Conservation (phyloP, 2,329 filamentous ascomycete species). For the Verticillium nonalfalfae region DNA sequence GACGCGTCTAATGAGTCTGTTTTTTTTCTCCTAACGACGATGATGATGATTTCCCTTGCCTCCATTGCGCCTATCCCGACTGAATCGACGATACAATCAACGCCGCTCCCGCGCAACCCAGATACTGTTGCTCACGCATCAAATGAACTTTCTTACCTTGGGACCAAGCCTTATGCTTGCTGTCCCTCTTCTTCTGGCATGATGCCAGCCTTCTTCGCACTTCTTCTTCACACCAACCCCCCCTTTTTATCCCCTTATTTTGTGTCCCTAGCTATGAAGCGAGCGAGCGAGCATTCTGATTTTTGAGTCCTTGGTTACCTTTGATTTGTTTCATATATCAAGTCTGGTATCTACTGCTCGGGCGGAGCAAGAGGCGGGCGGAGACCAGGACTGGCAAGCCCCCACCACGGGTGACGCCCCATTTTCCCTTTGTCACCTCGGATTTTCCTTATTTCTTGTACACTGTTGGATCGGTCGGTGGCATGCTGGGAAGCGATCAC, state of each 20-base stretch:
- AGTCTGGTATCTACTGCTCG: conserved; percentile 14
- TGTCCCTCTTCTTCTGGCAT: background rate
- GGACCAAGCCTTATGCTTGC: conserved; percentile 8
- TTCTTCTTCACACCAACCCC: conserved; percentile 4
- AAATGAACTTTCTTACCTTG: conserved; percentile 21
- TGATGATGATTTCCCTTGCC: conserved; percentile 1
- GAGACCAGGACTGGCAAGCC: conserved; percentile 2
- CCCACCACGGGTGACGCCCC: background rate
- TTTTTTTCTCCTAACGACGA: conserved; percentile 11
- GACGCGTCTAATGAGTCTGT: conserved; percentile 11
- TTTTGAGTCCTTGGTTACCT: conserved; percentile 6
- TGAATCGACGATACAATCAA: conserved; percentile 17
- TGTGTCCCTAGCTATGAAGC: conserved; percentile 25
- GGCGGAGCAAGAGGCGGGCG: conserved; percentile 2
- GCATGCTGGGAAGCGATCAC: background rate
- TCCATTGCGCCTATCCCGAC: conserved; percentile 5
- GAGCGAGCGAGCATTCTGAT: conserved; percentile 15
- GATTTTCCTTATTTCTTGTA: conserved; percentile 2
- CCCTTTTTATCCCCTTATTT: conserved; percentile 25
- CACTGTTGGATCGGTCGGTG: conserved; percentile 2
- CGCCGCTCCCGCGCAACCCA: conserved; percentile 27
- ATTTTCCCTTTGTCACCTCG: background rate
- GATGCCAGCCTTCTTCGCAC: background rate
- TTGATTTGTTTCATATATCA: conserved; percentile 8
- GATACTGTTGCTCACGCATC: conserved; percentile 44